These are phyloP conservation scores for Garcileccinum viscosum DNA, from an alignment of 1,284 basidiomycete genomes.

Conservation along the genomic window DNA sequence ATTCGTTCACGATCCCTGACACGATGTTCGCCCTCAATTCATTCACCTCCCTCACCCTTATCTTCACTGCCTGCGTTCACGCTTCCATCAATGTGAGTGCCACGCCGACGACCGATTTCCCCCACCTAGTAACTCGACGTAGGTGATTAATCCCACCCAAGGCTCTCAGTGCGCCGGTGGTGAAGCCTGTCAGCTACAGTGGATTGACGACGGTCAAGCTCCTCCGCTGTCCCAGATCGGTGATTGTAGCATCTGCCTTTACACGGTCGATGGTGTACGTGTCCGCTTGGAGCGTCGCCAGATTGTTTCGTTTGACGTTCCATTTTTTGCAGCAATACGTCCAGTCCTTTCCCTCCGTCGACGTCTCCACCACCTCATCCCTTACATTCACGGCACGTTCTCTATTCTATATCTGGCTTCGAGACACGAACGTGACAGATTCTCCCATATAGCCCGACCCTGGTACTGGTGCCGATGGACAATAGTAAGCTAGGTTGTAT, in stretches of 20 bases:
- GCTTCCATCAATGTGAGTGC: conserved; percentile 32
- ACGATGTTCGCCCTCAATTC: conserved; percentile 21
- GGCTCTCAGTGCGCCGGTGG: conserved; percentile 56
- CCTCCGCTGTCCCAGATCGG: conserved; percentile 60
- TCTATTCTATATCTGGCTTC: not conserved
- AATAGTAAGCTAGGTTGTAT: conserved; percentile 26
- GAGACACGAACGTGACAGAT: not conserved
- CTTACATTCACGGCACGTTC: conserved; percentile 46
- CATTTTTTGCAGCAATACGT: conserved; percentile 36
- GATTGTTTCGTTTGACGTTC: conserved; percentile 21
- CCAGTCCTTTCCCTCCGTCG: conserved; percentile 47
- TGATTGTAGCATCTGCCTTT: conserved; percentile 57
- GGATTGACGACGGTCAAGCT: conserved; percentile 64
- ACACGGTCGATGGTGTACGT: conserved; percentile 55
- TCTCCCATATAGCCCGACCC: conserved; percentile 23
- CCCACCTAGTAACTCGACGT: not conserved
- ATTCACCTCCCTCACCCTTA: conserved; percentile 26
- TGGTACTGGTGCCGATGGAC: conserved; percentile 23
- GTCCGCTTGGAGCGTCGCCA: not conserved
- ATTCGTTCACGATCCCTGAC: not conserved
- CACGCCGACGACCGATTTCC: accelerated
- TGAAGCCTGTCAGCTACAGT: conserved; percentile 57
- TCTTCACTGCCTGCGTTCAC: conserved; percentile 21
- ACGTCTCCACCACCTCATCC: conserved; percentile 43
- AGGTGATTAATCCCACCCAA: conserved; percentile 58